Evolutionary conservation across 192 early-diverging fungal species (phyloP), one percentile per base, ranked within the genome.

Genomic region (Jimgerdemannia lactiflua): DNA sequence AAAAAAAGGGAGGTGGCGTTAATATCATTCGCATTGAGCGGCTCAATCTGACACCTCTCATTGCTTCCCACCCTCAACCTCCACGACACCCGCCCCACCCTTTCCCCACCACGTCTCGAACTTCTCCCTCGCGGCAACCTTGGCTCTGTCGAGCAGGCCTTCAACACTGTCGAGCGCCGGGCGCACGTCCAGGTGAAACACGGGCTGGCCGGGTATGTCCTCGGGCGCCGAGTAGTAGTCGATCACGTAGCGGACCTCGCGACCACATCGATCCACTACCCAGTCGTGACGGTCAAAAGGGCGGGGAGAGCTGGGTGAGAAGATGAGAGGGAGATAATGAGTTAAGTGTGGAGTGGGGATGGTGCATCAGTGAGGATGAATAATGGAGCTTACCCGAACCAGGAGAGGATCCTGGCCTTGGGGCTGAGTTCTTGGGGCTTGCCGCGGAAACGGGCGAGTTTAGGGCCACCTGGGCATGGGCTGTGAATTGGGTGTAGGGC

Each of bases 251-350:
- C 95, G 89, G 67, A 95, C 91, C 39, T 91, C 85, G 82, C 90
- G 90, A 3, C 96, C 96, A 78, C 96, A 98, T 10, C 95, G 87
- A 75, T 95, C 92, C 10, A 99, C 91, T 49, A 88, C 88, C 97
- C 97, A 99, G 87, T 99, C 97, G 78, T 99, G 97, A 68, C 97
- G 90, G 82, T 99, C 97, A 86, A 99, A 99, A 4, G 97, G 96
- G 67, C 86, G 84, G 11, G 94, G 94, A 29, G 94, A 91, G 65
- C 95, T 91, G 74, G 70, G 40, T 70, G 41, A 67, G 73, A 40
- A 74, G 72, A 39, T 65, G 17, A 18, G 29, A 29, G 29, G 29
- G 29, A 29, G 29, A 29, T 42, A n/a, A 75, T n/a, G 43, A 70
- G 43, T 6, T 19, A 77, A 75, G 20, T 3, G 39, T 76, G 41